These are phyloP conservation scores for Aspergillus taichungensis DNA, from an alignment of 495 filamentous ascomycete genomes.

Conservation along the genomic window DNA sequence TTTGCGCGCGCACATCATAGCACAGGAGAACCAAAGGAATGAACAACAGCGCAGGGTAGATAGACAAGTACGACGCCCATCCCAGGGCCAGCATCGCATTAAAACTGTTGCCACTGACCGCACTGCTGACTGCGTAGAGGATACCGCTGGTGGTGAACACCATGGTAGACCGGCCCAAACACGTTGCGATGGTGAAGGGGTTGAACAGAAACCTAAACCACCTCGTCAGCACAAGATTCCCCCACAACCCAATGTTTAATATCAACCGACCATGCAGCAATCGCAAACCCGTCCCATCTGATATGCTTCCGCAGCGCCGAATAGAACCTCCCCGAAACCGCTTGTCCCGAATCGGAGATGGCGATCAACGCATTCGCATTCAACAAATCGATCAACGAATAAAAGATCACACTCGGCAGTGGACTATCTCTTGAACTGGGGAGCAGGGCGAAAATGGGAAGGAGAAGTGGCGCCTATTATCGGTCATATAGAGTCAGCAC, in stretches of 20 bases:
- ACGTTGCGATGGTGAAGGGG: conserved; percentile 88
- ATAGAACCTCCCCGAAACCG: conserved; percentile 61
- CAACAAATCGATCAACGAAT: conserved; percentile 71
- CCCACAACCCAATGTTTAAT: neutral
- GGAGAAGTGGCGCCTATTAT: conserved; percentile 69
- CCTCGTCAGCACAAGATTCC: conserved; percentile 8
- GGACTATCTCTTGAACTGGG: conserved; percentile 55
- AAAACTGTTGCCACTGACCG: conserved; percentile 62
- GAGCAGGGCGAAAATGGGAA: conserved; percentile 82
- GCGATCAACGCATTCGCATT: conserved; percentile 73
- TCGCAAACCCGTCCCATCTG: conserved; percentile 63
- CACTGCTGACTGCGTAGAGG: conserved; percentile 73
- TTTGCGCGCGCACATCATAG: conserved; percentile 54
- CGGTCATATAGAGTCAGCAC: conserved; percentile 4
- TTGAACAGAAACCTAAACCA: conserved; percentile 76
- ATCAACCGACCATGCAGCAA: conserved; percentile 65
- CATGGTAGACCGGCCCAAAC: conserved; percentile 82
- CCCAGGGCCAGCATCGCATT: conserved; percentile 80
- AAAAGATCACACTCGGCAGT: conserved; percentile 71
- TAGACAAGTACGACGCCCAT: conserved; percentile 80
- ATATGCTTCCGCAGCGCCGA: conserved; percentile 69
- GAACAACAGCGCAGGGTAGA: conserved; percentile 83
- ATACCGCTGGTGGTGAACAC: conserved; percentile 88
- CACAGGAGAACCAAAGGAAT: conserved; percentile 74
- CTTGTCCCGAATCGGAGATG: conserved; percentile 77